phyloP scores from a whole-genome alignment of 2,329 filamentous ascomycete genomes.

The Nothophoma quercina region DNA sequence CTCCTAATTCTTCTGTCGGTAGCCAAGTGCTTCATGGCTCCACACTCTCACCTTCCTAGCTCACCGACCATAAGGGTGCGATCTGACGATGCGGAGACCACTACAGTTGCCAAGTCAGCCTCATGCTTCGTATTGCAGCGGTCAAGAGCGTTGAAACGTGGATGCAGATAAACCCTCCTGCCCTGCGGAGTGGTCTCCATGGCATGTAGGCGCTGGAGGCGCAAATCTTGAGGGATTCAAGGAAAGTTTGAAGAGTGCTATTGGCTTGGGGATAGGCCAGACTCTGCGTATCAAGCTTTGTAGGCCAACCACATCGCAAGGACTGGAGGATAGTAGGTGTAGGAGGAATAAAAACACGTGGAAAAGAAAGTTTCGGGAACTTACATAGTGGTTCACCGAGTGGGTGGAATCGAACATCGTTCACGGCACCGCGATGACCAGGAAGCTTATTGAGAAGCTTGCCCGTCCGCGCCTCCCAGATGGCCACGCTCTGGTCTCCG shows the following conservation, averaged over 20 bases:
- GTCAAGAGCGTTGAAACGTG: slow-evolving; percentile 24
- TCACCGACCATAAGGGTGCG: slow-evolving; percentile 84
- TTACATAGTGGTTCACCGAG: slow-evolving; percentile 85
- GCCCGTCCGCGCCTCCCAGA: slow-evolving; percentile 89
- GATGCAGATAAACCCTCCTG: slow-evolving; percentile 4
- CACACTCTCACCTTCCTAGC: slow-evolving; percentile 66
- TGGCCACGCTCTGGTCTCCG: slow-evolving; percentile 86
- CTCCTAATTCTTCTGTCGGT: slow-evolving; percentile 28
- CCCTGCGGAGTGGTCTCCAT: slow-evolving; percentile 3
- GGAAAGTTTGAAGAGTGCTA: background rate
- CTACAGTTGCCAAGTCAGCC: slow-evolving; percentile 58
- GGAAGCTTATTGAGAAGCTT: slow-evolving; percentile 95
- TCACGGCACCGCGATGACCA: slow-evolving; percentile 93
- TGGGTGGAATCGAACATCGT: slow-evolving; percentile 90
- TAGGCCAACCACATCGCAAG: background rate
- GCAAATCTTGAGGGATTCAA: background rate
- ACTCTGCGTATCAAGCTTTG: background rate
- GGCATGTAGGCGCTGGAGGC: slow-evolving; percentile 3
- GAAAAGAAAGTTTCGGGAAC: slow-evolving; percentile 49
- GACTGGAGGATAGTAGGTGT: background rate
- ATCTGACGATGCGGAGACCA: slow-evolving; percentile 90
- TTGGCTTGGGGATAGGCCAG: background rate
- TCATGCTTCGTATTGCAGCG: slow-evolving; percentile 13
- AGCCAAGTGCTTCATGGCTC: slow-evolving; percentile 30
- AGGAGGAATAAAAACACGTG: background rate